phyloP scores from a whole-genome alignment of 1,139 yeast species.

The Tardiomyces digboiensis region DNA sequence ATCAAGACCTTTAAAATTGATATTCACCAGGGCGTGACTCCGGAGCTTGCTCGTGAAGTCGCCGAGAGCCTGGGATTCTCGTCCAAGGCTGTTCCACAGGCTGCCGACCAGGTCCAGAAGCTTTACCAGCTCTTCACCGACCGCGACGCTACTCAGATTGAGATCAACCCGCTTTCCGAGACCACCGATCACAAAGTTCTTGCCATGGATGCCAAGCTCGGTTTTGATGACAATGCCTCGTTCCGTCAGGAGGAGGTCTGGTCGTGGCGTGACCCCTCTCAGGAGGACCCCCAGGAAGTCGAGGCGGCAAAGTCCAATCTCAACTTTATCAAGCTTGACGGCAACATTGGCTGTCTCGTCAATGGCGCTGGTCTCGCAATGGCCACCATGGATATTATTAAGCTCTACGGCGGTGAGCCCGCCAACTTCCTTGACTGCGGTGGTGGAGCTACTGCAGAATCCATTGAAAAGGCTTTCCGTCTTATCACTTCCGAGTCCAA shows the following conservation, averaged over 20 bases:
- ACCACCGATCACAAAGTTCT: conserved; percentile 82
- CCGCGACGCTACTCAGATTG: conserved; percentile 96
- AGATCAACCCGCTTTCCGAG: conserved; percentile 96
- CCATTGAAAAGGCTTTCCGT: conserved; percentile 95
- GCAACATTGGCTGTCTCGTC: conserved; percentile 97
- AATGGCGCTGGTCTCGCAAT: conserved; percentile 99
- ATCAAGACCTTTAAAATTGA: conserved; percentile 83
- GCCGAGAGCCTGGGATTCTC: conserved; percentile 82
- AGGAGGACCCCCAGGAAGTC: conserved; percentile 97
- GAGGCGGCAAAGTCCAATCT: conserved; percentile 85
- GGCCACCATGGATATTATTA: conserved; percentile 99
- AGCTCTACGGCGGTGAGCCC: conserved; percentile 97
- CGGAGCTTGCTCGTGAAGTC: conserved; percentile 61
- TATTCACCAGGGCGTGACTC: conserved; percentile 73
- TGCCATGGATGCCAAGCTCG: conserved; percentile 99
- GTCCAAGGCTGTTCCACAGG: conserved; percentile 68
- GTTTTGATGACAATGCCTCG: conserved; percentile 93
- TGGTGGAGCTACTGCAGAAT: conserved; percentile 99
- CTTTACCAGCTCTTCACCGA: conserved; percentile 83
- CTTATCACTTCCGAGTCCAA: conserved; percentile 82
- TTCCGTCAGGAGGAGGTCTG: conserved; percentile 94
- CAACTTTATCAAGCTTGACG: conserved; percentile 96
- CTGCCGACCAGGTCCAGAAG: conserved; percentile 79
- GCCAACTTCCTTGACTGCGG: conserved; percentile 99
- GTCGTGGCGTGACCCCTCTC: conserved; percentile 94